Evolutionary conservation across 2,329 filamentous ascomycete species (phyloP), one percentile per base, ranked within the genome.

Genomic region (Anisogramma anomala): DNA sequence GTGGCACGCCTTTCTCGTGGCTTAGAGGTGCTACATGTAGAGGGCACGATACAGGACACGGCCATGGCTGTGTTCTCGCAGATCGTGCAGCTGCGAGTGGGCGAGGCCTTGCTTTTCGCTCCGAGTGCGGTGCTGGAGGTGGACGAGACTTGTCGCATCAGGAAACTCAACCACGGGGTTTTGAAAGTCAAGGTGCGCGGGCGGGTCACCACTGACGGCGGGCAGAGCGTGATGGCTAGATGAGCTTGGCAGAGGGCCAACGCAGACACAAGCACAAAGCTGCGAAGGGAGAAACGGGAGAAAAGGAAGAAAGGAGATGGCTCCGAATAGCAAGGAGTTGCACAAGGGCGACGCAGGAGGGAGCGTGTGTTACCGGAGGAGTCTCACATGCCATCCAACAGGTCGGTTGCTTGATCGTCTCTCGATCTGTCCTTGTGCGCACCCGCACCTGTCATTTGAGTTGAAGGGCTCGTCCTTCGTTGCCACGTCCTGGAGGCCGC

Each of bases 91-190:
- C 54, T 70, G 11, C 52, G 53, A 3, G 62, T 61, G 2, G 66
- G 67, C 1, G 64, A 70, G 42, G 67, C 65, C 1, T 50, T 71
- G 2, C 33, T 71, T 4, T 70, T 69, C 47, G 61, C 63, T 0
- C 67, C 66, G 0, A 66, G 56, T 31, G 65, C 65, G 0, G 52
- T 66, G 3, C 33, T 61, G 5, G 55, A 52, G 1, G 43, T 67
- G 22, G 8, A 6, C 10, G 9, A 43, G 15, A 13, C 32, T 27
- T 32, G 39, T 2, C 39, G 26, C 2, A 49, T 55, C 6, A 53
- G 48, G 36, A 48, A 53, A 8, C 50, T 69, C 1, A 61, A 54
- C 0, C 55, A 64, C 33, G 54, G 58, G 1, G 54, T 65, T 3
- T 40, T 68, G 39, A 60, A 60, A 41, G 53, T 69, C 5, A 51